phyloP scores from a whole-genome alignment of 2,329 filamentous ascomycete species.

The Trichoderma simmonsii region DNA sequence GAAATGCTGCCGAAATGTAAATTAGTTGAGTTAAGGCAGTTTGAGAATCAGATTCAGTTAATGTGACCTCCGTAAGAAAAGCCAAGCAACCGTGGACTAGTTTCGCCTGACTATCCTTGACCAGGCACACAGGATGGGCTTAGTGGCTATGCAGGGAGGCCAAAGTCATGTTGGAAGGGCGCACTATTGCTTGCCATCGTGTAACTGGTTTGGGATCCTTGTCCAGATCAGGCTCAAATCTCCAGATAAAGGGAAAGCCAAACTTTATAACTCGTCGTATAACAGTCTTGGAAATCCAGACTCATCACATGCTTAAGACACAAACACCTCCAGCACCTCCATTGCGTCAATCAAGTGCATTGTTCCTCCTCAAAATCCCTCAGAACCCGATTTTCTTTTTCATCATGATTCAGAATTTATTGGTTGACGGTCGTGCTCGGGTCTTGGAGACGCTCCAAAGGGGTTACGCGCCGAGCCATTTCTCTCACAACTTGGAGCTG shows the following conservation, averaged over 20 bases:
- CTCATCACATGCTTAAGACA: too few relatives aligned
- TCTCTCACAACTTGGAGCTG: neutral
- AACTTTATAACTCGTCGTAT: too few relatives aligned
- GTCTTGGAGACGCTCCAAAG: neutral
- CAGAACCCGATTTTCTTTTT: too few relatives aligned
- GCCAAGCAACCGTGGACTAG: neutral
- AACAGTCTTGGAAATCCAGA: too few relatives aligned
- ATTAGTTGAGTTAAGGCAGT: neutral
- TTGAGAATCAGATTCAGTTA: neutral
- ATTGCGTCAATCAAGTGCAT: too few relatives aligned
- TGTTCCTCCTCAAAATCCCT: too few relatives aligned
- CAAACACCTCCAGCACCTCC: too few relatives aligned
- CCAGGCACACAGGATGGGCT: neutral
- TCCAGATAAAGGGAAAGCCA: neutral
- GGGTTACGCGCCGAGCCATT: neutral
- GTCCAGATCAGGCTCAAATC: neutral
- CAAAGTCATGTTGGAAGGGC: neutral
- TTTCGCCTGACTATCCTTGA: neutral
- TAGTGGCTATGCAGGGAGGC: neutral
- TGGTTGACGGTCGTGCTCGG: too few relatives aligned
- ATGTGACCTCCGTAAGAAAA: neutral
- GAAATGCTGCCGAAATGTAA: neutral
- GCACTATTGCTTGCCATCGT: neutral
- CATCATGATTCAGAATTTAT: too few relatives aligned
- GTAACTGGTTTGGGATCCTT: neutral